These are phyloP conservation scores for Wallemia hederae DNA, from an alignment of 1,284 basidiomycete genomes.

Conservation along the genomic window DNA sequence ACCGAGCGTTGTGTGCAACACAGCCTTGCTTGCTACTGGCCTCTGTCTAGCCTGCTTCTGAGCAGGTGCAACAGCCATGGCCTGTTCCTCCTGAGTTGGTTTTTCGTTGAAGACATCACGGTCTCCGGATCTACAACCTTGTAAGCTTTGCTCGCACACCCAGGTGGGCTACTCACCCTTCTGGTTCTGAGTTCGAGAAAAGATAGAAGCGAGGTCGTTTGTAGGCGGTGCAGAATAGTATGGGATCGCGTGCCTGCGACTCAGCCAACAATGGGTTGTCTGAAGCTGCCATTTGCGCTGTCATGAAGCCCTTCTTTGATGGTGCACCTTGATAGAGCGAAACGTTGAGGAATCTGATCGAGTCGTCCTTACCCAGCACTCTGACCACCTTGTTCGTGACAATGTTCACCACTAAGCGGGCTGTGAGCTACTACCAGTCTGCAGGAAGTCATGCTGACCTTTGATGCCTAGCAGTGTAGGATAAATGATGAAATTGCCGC, in stretches of 20 bases:
- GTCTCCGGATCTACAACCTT: slow-evolving; percentile 28
- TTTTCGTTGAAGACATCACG: slow-evolving; percentile 96
- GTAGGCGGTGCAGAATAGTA: slow-evolving; percentile 71
- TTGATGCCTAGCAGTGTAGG: slow-evolving; percentile 84
- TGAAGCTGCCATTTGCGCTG: slow-evolving; percentile 77
- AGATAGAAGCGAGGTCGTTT: slow-evolving; percentile 89
- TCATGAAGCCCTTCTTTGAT: slow-evolving; percentile 53
- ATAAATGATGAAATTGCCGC: slow-evolving; percentile 73
- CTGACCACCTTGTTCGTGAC: slow-evolving; percentile 77
- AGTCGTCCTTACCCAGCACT: slow-evolving; percentile 80
- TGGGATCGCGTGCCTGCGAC: slow-evolving; percentile 58
- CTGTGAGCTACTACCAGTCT: neutral
- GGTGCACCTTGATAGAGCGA: slow-evolving; percentile 79
- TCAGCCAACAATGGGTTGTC: slow-evolving; percentile 75
- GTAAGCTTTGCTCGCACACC: neutral
- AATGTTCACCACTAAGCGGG: slow-evolving; percentile 50
- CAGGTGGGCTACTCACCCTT: slow-evolving; percentile 25
- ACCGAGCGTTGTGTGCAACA: slow-evolving; percentile 81
- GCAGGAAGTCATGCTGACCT: slow-evolving; percentile 22
- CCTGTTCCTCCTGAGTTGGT: slow-evolving; percentile 84
- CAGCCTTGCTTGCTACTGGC: slow-evolving; percentile 40
- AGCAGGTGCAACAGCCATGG: slow-evolving; percentile 38
- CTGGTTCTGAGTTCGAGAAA: slow-evolving; percentile 72
- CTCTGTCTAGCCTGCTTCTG: slow-evolving; percentile 27
- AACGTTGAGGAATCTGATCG: slow-evolving; percentile 62